Conservation (phyloP, 2,329 filamentous ascomycete species). For the Pseudogymnoascus sp. region DNA sequence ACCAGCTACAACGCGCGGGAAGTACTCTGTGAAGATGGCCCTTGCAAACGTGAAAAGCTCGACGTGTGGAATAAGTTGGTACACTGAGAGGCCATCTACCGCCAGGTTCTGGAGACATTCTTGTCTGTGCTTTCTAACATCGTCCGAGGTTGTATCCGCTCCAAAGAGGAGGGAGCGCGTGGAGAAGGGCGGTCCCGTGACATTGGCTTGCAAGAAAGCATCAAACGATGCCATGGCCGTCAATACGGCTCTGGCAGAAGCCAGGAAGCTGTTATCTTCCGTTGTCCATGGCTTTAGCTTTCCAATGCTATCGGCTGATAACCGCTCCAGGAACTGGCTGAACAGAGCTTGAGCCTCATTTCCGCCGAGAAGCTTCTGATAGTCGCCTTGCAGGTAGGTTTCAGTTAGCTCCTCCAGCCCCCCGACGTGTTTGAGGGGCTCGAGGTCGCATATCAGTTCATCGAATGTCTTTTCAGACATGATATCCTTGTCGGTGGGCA, state of each 20-base stretch:
- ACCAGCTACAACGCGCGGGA: slow-evolving; percentile 22
- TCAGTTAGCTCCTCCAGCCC: neutral
- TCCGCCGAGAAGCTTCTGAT: neutral
- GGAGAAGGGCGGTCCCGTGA: slow-evolving; percentile 75
- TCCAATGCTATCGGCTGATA: neutral
- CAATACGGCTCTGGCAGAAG: slow-evolving; percentile 21
- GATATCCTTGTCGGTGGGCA: neutral
- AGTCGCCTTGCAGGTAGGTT: slow-evolving; percentile 2
- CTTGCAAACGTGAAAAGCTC: slow-evolving; percentile 74
- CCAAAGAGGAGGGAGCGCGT: slow-evolving; percentile 25
- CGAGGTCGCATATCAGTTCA: slow-evolving; percentile 3
- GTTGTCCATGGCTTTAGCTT: neutral
- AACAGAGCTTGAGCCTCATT: neutral
- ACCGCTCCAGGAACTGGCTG: neutral
- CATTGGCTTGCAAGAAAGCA: slow-evolving; percentile 77
- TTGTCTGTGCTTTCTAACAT: slow-evolving; percentile 36
- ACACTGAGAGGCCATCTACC: slow-evolving; percentile 79
- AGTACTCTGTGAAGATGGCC: slow-evolving; percentile 36
- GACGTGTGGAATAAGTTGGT: slow-evolving; percentile 73
- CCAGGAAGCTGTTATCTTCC: slow-evolving; percentile 14
- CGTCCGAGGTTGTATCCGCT: slow-evolving; percentile 30
- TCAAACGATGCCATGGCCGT: slow-evolving; percentile 63
- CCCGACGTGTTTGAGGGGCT: neutral
- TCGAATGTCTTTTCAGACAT: slow-evolving; percentile 3
- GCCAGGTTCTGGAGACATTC: slow-evolving; percentile 62